phyloP scores from a whole-genome alignment of 2,329 filamentous ascomycete genomes.

The Pseudogymnoascus sp. region DNA sequence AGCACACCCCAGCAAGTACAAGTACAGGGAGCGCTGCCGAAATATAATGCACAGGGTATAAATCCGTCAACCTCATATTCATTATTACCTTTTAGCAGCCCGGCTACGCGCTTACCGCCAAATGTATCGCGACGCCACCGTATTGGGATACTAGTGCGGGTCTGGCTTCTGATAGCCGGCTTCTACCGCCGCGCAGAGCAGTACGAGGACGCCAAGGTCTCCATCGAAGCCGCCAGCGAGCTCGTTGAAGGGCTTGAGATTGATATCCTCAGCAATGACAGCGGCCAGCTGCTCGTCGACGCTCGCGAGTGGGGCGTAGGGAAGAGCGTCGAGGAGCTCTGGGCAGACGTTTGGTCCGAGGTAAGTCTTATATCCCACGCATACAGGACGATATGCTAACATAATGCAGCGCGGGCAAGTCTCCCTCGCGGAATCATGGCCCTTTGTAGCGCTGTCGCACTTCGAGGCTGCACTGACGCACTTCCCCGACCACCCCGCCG shows the following conservation, averaged over 20 bases:
- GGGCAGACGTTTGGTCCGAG: slow-evolving; percentile 76
- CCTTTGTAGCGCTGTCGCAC: slow-evolving; percentile 62
- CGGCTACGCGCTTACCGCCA: slow-evolving; percentile 40
- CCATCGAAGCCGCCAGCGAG: slow-evolving; percentile 72
- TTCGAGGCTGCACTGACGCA: slow-evolving; percentile 79
- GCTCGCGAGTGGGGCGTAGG: slow-evolving; percentile 67
- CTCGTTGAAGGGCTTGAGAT: slow-evolving; percentile 64
- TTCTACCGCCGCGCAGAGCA: slow-evolving; percentile 79
- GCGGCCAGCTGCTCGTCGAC: slow-evolving; percentile 53
- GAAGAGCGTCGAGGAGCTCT: slow-evolving; percentile 75
- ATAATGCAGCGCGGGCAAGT: slow-evolving; percentile 25
- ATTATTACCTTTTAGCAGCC: slow-evolving; percentile 10
- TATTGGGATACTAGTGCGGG: slow-evolving; percentile 54
- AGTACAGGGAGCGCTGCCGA: neutral
- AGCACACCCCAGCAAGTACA: neutral
- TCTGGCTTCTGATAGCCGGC: slow-evolving; percentile 85
- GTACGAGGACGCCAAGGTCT: slow-evolving; percentile 70
- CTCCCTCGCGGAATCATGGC: slow-evolving; percentile 27
- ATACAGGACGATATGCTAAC: slow-evolving; percentile 24
- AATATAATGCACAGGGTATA: neutral
- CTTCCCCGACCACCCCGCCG: slow-evolving; percentile 68
- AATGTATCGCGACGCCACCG: slow-evolving; percentile 44
- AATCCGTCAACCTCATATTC: neutral
- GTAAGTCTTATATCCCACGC: slow-evolving; percentile 40
- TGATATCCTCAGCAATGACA: slow-evolving; percentile 54